These are phyloP conservation scores for Suhomyces faveliae DNA, from an alignment of 805 yeast species.

Conservation along the genomic window DNA sequence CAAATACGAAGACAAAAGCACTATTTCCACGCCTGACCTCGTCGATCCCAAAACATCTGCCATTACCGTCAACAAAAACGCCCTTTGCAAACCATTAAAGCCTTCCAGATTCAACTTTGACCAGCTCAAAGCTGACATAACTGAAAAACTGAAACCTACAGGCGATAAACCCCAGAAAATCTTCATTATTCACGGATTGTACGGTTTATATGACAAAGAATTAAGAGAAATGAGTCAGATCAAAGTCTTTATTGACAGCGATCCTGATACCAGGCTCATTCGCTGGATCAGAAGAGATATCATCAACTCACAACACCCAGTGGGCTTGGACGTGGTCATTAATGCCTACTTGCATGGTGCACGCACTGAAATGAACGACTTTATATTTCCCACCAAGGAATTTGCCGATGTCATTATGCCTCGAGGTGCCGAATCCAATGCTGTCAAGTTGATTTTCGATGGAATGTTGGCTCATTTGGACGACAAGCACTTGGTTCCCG, in stretches of 20 bases:
- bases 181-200: conserved; percentile 67
- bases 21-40: conserved; percentile 1
- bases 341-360: conserved; percentile 52
- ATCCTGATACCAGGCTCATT: conserved; percentile 80
- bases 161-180: conserved; percentile 27
- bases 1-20: conserved; percentile 24
- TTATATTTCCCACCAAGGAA: conserved; percentile 66
- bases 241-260: conserved; percentile 77
- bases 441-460: conserved; percentile 59
- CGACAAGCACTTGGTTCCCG: conserved; percentile 12
- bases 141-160: conserved; percentile 8
- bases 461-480: conserved; percentile 49
- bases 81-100: conserved; percentile 21
- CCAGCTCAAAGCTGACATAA: conserved; percentile 19
- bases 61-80: conserved; percentile 26
- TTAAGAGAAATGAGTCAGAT: conserved; percentile 58
- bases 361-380: conserved; percentile 65
- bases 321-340: conserved; percentile 37
- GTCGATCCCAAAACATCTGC: conserved; percentile 24
- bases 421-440: conserved; percentile 60
- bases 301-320: conserved; percentile 9
- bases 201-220: conserved; percentile 66
- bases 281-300: conserved; percentile 63
- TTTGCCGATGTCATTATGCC: conserved; percentile 75
- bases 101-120: conserved; percentile 46